phyloP scores from a whole-genome alignment of 495 filamentous ascomycete species.

The Penicillium waksmanii region DNA sequence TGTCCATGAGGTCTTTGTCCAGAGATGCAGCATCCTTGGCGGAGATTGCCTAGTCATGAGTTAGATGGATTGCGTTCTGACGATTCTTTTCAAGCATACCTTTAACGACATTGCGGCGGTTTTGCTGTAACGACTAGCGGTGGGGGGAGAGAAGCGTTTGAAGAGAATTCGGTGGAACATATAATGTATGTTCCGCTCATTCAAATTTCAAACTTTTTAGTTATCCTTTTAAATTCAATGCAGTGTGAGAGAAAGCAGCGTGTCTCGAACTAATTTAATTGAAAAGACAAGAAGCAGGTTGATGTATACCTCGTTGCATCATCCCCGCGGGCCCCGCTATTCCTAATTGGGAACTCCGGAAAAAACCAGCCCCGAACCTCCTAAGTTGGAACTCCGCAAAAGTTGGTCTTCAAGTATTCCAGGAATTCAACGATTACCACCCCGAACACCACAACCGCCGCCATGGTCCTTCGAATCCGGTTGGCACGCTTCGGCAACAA shows the following conservation, averaged over 20 bases:
- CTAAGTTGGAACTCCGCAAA: constrained; percentile 35
- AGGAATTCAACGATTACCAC: constrained; percentile 6
- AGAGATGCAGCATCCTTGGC: constrained; percentile 86
- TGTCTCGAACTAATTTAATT: background rate
- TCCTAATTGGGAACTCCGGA: no score
- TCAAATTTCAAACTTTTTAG: background rate
- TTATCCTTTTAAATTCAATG: background rate
- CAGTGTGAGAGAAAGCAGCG: no score
- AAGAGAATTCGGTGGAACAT: constrained; percentile 32
- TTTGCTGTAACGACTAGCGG: constrained; percentile 34
- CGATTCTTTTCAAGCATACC: constrained; percentile 21
- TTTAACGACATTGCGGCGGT: constrained; percentile 47
- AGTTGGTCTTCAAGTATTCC: constrained; percentile 6
- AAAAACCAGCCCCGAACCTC: constrained; percentile 30
- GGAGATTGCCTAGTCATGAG: constrained; percentile 69
- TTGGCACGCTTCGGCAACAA: constrained; percentile 91
- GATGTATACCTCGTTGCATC: constrained; percentile 32
- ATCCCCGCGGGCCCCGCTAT: constrained; percentile 7
- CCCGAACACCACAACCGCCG: constrained; percentile 23
- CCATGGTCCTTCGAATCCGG: constrained; percentile 91
- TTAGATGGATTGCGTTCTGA: background rate
- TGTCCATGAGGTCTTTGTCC: constrained; percentile 92
- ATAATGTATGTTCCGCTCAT: constrained; percentile 8
- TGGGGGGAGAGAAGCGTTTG: constrained; percentile 16
- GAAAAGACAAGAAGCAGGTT: background rate